These are phyloP conservation scores for Botrytis deweyae DNA, from an alignment of 2,329 filamentous ascomycete genomes.

Conservation along the genomic window DNA sequence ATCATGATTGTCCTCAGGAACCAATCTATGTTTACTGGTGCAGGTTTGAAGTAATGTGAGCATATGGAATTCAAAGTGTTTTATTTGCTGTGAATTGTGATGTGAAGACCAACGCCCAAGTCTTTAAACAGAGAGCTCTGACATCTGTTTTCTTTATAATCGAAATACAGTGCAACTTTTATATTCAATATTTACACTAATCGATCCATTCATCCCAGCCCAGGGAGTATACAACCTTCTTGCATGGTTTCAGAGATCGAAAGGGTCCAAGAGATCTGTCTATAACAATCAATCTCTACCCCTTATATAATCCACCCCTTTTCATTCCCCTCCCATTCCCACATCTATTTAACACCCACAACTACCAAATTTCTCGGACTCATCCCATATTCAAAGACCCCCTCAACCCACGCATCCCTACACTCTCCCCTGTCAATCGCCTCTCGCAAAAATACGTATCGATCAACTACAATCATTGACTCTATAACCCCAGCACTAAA, in stretches of 20 bases:
- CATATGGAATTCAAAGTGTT: too few species aligned
- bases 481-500: constrained; percentile 90
- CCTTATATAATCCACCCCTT: not conserved
- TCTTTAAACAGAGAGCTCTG: too few species aligned
- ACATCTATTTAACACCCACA: constrained; percentile 71
- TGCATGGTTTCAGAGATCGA: not conserved
- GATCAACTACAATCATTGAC: constrained; percentile 83
- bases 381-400: constrained; percentile 82
- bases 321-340: not conserved
- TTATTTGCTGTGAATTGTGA: not conserved
- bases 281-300: not conserved
- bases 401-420: constrained; percentile 81
- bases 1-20: constrained; percentile 14
- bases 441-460: constrained; percentile 84
- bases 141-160: not conserved
- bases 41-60: not conserved
- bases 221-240: not conserved
- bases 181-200: not conserved
- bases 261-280: not conserved
- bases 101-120: not conserved
- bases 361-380: constrained; percentile 92
- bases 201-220: not conserved
- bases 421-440: constrained; percentile 69
- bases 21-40: not conserved
- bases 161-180: not conserved